Conservation (phyloP, 2,329 filamentous ascomycete species). For the Neonectria ditissima region DNA sequence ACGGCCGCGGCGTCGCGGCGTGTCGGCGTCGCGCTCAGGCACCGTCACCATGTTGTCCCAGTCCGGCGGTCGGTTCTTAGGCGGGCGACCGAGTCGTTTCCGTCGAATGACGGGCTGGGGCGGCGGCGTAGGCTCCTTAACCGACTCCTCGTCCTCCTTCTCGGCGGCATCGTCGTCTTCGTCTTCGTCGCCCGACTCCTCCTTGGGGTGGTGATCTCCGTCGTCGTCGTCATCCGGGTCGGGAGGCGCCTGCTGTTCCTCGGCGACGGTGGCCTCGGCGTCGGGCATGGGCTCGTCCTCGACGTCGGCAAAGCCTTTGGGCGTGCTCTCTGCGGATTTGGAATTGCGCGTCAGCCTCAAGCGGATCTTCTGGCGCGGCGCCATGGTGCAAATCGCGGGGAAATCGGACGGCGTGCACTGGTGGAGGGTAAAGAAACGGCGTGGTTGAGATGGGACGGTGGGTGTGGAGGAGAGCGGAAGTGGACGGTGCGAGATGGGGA, state of each 20-base stretch:
- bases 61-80: constrained; percentile 85
- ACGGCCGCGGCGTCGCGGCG: constrained; percentile 73
- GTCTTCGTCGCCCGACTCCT: constrained; percentile 60
- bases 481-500: constrained; percentile 17
- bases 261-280: constrained; percentile 44
- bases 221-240: constrained; percentile 53
- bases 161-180: constrained; percentile 52
- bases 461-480: constrained; percentile 7
- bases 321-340: constrained; percentile 55
- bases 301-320: constrained; percentile 55
- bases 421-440: neutral
- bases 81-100: constrained; percentile 85
- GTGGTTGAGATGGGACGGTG: constrained; percentile 5
- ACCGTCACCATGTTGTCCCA: constrained; percentile 75
- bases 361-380: constrained; percentile 46
- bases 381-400: constrained; percentile 37
- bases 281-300: constrained; percentile 52
- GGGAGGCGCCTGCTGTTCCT: constrained; percentile 56
- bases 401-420: constrained; percentile 16
- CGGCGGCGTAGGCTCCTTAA: constrained; percentile 65
- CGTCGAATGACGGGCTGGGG: constrained; percentile 75
- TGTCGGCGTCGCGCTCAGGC: constrained; percentile 65
- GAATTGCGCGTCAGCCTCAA: constrained; percentile 50
- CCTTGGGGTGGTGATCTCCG: constrained; percentile 66
- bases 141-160: constrained; percentile 57